phyloP scores from a whole-genome alignment of 2,329 filamentous ascomycete genomes.

The Ilyonectria destructans region DNA sequence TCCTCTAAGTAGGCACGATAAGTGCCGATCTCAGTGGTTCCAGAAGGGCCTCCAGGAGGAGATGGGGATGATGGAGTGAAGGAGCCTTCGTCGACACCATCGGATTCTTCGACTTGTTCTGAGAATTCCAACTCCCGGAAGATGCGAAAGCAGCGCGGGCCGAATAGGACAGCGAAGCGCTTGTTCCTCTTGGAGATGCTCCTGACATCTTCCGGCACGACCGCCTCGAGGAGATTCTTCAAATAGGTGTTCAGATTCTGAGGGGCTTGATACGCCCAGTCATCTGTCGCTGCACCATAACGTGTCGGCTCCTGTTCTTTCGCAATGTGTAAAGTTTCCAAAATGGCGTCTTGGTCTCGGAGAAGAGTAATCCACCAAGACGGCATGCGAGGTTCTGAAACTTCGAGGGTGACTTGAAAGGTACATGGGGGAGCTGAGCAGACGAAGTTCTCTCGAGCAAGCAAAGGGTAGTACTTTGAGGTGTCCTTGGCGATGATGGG shows the following conservation, averaged over 20 bases:
- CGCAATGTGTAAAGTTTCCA: conserved; percentile 57
- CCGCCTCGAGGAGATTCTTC: conserved; percentile 63
- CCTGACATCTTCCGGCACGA: conserved; percentile 54
- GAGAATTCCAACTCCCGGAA: conserved; percentile 67
- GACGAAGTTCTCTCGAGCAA: conserved; percentile 56
- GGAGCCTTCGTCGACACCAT: conserved; percentile 59
- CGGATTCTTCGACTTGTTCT: conserved; percentile 57
- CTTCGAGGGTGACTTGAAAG: conserved; percentile 62
- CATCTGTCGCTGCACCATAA: conserved; percentile 61
- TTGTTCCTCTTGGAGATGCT: conserved; percentile 73
- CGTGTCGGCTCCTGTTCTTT: conserved; percentile 64
- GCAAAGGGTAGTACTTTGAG: conserved; percentile 58
- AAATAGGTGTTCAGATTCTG: conserved; percentile 68
- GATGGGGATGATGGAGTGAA: conserved; percentile 55
- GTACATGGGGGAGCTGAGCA: conserved; percentile 63
- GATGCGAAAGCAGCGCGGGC: conserved; percentile 64
- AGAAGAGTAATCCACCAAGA: conserved; percentile 61
- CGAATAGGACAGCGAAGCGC: conserved; percentile 69
- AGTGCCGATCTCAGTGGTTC: conserved; percentile 58
- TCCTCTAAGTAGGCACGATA: conserved; percentile 67
- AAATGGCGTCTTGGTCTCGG: conserved; percentile 63
- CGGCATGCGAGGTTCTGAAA: conserved; percentile 66
- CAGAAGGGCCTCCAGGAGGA: conserved; percentile 53
- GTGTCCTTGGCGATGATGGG: conserved; percentile 44
- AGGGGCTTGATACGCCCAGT: conserved; percentile 60